These are phyloP conservation scores for Daldinia loculata DNA, from an alignment of 495 filamentous ascomycete species.

Conservation along the genomic window DNA sequence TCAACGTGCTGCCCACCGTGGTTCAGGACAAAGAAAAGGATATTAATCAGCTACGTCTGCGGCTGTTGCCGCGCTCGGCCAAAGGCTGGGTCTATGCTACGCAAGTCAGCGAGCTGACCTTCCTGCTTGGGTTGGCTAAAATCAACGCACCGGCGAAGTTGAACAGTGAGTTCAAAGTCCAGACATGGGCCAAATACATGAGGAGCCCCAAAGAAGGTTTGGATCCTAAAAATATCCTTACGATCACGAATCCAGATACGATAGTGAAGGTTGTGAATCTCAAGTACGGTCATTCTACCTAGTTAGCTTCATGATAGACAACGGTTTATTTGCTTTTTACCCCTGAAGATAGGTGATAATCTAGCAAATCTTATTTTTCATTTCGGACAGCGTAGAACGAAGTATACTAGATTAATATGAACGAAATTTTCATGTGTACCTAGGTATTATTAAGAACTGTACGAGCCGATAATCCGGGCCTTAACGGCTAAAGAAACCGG, in stretches of 20 bases:
- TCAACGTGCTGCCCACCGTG: slow-evolving; percentile 25
- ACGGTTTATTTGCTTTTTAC: neutral
- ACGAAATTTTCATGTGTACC: too few relatives aligned
- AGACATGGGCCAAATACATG: neutral
- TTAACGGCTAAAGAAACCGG: too few relatives aligned
- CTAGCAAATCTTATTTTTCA: too few relatives aligned
- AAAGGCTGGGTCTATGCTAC: neutral
- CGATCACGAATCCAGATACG: neutral
- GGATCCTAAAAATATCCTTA: neutral
- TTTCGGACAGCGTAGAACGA: too few relatives aligned
- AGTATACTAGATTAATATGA: too few relatives aligned
- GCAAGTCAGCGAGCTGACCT: neutral
- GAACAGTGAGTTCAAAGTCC: neutral
- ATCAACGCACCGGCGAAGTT: neutral
- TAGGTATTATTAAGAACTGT: too few relatives aligned
- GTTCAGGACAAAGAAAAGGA: neutral
- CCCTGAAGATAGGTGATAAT: too few relatives aligned
- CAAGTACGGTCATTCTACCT: neutral
- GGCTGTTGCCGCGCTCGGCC: neutral
- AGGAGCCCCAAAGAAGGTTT: neutral
- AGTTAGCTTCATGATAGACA: neutral
- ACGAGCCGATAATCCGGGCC: too few relatives aligned
- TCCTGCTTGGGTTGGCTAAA: neutral
- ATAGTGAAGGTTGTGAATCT: neutral
- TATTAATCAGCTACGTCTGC: neutral